Evolutionary conservation across 2,329 filamentous ascomycete species (phyloP), one percentile per base, ranked within the genome.

Genomic region (Ramichloridium luteum): DNA sequence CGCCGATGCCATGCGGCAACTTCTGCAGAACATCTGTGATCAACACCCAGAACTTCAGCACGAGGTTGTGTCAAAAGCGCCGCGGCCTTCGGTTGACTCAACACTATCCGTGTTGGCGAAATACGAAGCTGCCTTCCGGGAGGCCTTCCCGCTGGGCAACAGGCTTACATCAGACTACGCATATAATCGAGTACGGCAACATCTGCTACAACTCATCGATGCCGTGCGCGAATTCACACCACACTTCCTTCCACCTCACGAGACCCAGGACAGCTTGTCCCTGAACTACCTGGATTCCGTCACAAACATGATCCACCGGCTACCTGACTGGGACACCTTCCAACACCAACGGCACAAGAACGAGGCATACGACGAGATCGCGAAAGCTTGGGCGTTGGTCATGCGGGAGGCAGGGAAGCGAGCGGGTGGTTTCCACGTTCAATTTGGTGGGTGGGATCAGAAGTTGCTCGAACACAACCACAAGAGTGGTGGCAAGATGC

Each of bases 331-430:
- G 85, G 81, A 90, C 45, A 83, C 77, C 27, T 80, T 80, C 38
- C 75, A 83, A 40, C 80, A 94, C 60, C 86, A 86, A 44, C 72
- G 93, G 47, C 83, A 93, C 63, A 94, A 94, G 58, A 80, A 93
- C 44, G 84, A 84, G 41, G 86, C 88, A 5, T 98, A 98, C 53
- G 88, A 98, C 49, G 90, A 96, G 53, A 86, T 98, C 41, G 79
- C 83, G 15, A 84, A 80, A 50, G 90, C 90, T 1, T 98, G 90
- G 90, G 77, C 83, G 11, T 58, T 92, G 44, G 88, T 93, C 30
- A 80, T 98, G 45, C 78, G 77, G 39, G 90, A 98, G 57, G 84
- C 85, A 2, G 77, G 80, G 13, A 96, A 96, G 64, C 73, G 81
- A 45, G 88, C 84, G 8, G 86, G 84, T 16, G 90, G 90, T 18